A percentile compares a stretch with the other conserved stretches of the same genome.
Conservation (phyloP, 208 protist genomes). For the Trypanosoma brucei region DNA sequence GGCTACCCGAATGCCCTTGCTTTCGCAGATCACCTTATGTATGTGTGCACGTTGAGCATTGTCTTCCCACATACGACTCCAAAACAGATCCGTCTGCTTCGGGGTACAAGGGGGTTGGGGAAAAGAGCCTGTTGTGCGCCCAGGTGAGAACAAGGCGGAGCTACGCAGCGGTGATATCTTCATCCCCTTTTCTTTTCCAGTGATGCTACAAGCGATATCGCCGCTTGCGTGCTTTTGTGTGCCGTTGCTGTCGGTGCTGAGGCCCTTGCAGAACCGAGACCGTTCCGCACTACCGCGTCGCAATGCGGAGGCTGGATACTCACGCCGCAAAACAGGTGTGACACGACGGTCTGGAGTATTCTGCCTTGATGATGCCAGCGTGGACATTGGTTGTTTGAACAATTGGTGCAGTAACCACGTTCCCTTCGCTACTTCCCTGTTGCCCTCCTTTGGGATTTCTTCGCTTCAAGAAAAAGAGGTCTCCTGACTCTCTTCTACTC, state of each 20-base stretch:
- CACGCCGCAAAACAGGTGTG: background rate
- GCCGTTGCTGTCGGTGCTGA: background rate
- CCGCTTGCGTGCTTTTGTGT: background rate
- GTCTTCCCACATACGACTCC: slow-evolving; percentile 13
- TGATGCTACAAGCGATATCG: background rate
- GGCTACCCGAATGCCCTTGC: slow-evolving; percentile 6
- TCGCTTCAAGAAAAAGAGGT: too few relatives aligned
- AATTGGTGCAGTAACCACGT: background rate
- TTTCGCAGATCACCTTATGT: slow-evolving; percentile 12
- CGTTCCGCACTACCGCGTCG: background rate
- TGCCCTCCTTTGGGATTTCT: background rate
- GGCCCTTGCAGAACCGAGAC: slow-evolving; percentile 6
- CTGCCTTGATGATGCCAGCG: background rate
- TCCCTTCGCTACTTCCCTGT: background rate
- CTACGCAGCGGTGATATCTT: background rate
- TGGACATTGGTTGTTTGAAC: background rate
- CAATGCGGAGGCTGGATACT: background rate
- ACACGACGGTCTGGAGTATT: background rate
- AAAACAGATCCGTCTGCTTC: slow-evolving; percentile 11
- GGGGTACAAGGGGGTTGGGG: slow-evolving; percentile 2
- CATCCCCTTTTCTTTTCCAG: background rate
- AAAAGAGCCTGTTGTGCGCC: background rate
- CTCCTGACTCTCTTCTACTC: too few relatives aligned
- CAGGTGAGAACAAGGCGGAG: slow-evolving; percentile 1
- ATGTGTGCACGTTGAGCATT: background rate